Conservation (phyloP, 1,284 basidiomycete genomes). For the Leccinum laetum region DNA sequence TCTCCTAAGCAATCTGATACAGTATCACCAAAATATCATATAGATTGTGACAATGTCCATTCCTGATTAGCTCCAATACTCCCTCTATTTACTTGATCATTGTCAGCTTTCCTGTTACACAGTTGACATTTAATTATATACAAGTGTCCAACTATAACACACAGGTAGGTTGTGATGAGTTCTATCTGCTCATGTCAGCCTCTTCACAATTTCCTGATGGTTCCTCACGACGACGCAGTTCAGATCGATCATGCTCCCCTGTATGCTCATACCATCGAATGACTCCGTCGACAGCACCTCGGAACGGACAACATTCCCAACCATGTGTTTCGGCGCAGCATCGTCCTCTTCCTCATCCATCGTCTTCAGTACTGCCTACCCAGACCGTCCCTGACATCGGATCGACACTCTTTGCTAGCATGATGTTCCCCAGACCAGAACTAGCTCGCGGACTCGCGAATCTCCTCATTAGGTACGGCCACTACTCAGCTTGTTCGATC, state of each 20-base stretch:
- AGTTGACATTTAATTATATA: too few relatives aligned
- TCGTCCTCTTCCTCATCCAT: constrained; percentile 19
- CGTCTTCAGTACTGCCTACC: constrained; percentile 4
- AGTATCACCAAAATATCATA: too few relatives aligned
- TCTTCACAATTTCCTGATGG: too few relatives aligned
- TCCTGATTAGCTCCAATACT: too few relatives aligned
- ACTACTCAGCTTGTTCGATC: background rate
- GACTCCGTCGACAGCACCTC: constrained; percentile 22
- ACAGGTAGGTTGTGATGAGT: too few relatives aligned
- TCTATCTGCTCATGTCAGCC: too few relatives aligned
- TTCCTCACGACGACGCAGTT: too few relatives aligned
- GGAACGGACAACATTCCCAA: constrained; percentile 20
- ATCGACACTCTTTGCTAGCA: constrained; percentile 10
- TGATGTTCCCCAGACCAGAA: constrained; percentile 20
- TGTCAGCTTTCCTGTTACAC: too few relatives aligned
- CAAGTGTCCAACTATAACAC: too few relatives aligned
- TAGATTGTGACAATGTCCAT: too few relatives aligned
- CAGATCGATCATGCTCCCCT: constrained; percentile 52
- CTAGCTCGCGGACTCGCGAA: constrained; percentile 10
- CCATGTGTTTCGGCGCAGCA: constrained; percentile 8
- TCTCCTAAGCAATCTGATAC: too few relatives aligned
- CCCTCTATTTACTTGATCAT: too few relatives aligned
- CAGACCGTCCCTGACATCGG: constrained; percentile 7
- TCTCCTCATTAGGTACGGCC: constrained; percentile 14
- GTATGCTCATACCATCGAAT: constrained; percentile 39